Base-by-base conservation (phyloP, 441 rosid genomes). In the Jatropha podagrica region DNA sequence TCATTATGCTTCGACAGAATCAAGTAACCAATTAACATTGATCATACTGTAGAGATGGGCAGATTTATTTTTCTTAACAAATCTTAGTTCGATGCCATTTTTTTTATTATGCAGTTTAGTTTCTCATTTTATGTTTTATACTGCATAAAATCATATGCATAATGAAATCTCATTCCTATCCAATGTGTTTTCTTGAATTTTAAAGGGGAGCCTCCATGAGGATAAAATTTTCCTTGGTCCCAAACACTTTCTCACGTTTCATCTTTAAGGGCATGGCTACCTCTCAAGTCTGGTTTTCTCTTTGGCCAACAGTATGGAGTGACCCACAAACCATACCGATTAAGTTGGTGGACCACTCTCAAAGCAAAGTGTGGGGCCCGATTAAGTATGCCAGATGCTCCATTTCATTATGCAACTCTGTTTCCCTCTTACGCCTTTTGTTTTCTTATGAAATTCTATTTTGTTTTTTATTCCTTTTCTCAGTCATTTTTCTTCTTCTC, bases 321-420 rank as follows among this genome's bases (percentile, higher is more conserved):
- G 69, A 46, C 63, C 89, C 85, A 81, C 81, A 78, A 63, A 44
- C 76, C 84, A 60, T 68, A 52, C 8, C 71, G 61, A 48, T 54
- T 71, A 69, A 79, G 82, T 69, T 81, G 80, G 81, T 82, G 92
- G 90, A 69, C 87, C 90, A 76, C 80, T 51, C 77, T 80, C 81
- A 78, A 83, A 78, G 84, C 59, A 74, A 80, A 62, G 61, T 46
- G 68, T 55, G 83, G 88, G 84, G 44, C 74, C 88, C 84, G 52
- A 41, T 40, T 65, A 60, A 61, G 76, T 32, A 69, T 72, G 81
- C 81, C 77, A 51, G 58, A 80, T 82, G 81, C 82, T 48, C 70
- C 71, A 44, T 20, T 74, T 71, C 78, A 72, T 75, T 20, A 59
- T 54, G 75, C 65, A 61, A 3, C 32, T 32, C 32, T 32, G 32